Evolutionary conservation across 208 protist genomes (phyloP), one percentile per base, ranked within the genome.

Genomic region (Novymonas esmeraldas): DNA sequence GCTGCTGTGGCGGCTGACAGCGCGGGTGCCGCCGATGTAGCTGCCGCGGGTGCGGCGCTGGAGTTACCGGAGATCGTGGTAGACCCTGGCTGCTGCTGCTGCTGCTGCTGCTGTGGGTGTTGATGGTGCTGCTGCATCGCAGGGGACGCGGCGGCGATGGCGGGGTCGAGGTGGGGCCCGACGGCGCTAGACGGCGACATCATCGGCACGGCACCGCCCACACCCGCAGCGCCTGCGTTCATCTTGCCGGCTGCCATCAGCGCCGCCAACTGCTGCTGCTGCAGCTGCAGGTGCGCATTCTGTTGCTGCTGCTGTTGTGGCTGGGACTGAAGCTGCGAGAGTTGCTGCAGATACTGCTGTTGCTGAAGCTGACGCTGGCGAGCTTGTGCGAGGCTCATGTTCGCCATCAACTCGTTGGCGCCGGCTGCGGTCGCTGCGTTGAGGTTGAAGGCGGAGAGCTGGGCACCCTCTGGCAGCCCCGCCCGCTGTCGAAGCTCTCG

Each of bases 81-180:
- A 14, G 46, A 20, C 6, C n/a, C 46, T 24, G 41, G 45, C n/a
- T 54, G 39, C 39, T 39, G 34, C 48, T 54, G 50, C 50, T 61
- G 36, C 36, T 41, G 36, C 36, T 41, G n/a, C 22, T 6, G n/a
- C 6, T 26, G 6, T 6, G 14, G 7, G 9, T 4, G n/a, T 6
- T 26, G n/a, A 6, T 26, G n/a, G 6, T n/a, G 45, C 45, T 28
- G 41, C 31, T 50, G 59, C 59, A 64, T 52, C n/a, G 29, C 57
- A 29, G 59, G 59, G 29, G 59, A 64, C n/a, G 59, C 59, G 20
- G 59, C 59, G 24, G 70, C 56, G 29, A 76, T 76, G 0, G 70
- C 70, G 6, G 70, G 70, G 34, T 76, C 70, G 5, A 69, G 39
- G 41, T 76, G 70, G 16, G 70, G 62, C 0, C 61, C 70, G 10